Conservation (phyloP, 331 rosid species). For the Phaseolus coccineus region DNA sequence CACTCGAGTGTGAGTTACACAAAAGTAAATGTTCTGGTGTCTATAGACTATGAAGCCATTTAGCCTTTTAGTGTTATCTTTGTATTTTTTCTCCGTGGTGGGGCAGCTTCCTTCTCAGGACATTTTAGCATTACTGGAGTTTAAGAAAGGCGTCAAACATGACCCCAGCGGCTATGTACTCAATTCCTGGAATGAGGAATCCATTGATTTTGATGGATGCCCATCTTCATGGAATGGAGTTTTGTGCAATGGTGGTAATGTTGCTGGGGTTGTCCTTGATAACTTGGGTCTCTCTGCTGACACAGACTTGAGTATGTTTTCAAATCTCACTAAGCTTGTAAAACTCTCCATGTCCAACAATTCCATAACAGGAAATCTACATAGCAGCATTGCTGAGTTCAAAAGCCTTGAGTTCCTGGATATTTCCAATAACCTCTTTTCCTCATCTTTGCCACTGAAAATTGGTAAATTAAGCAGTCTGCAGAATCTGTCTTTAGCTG, state of each 20-base stretch:
- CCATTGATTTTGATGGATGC: constrained; percentile 96
- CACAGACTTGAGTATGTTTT: constrained; percentile 73
- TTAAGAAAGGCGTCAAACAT: constrained; percentile 92
- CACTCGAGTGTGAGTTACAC: constrained; percentile 34
- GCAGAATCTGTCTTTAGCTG: constrained; percentile 76
- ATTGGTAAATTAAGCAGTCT: constrained; percentile 68
- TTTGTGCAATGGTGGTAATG: constrained; percentile 88
- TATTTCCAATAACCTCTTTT: constrained; percentile 80
- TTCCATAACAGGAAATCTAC: constrained; percentile 74
- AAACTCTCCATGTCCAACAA: constrained; percentile 86
- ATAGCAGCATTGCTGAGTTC: constrained; percentile 71
- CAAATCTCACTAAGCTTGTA: constrained; percentile 83
- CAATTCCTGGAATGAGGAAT: constrained; percentile 96
- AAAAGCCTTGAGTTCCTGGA: constrained; percentile 79
- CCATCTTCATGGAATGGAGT: constrained; percentile 99
- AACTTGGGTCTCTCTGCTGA: constrained; percentile 85
- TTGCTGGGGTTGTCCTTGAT: constrained; percentile 95
- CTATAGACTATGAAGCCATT: constrained; percentile 59
- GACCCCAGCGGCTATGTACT: constrained; percentile 92
- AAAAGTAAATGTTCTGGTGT: constrained; percentile 25
- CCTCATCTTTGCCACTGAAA: constrained; percentile 66
- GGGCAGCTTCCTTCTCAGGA: constrained; percentile 99
- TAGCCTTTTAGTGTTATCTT: constrained; percentile 65
- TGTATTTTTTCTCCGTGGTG: constrained; percentile 66
- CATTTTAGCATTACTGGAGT: constrained; percentile 85